Evolutionary conservation across 768 basidiomycete genomes (phyloP), one percentile per base, ranked within the genome.

Genomic region (Phanerochaete carnosa): DNA sequence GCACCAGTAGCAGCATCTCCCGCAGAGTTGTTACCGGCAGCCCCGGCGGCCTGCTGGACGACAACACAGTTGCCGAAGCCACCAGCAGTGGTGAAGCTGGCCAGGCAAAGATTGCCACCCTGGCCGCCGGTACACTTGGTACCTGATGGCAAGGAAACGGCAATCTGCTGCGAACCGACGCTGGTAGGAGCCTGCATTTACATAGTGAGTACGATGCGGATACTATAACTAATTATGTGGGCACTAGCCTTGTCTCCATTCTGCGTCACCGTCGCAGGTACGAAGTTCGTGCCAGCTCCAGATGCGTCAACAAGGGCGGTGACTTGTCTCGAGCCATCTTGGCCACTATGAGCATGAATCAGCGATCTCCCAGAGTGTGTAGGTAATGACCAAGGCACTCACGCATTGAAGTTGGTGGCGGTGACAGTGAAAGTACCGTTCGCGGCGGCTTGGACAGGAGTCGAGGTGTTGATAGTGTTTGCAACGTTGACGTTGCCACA

Each of bases 61-160:
- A 76, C 81, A 12, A 79, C 76, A 59, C 83, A 85, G 68, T 82
- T 84, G 56, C 83, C 83, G 68, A 83, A 84, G 29, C 80, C 79
- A 25, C 75, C 77, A 22, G 78, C 69, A 22, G 81, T 80, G 45
- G 70, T 76, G 65, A 85, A 80, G 29, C 80, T 77, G 72, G 77
- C 80, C 58, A 86, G 73, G 69, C 84, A 86, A 28, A 75, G 73
- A 68, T 82, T 74, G 1, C 73, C 70, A 5, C 70, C 59, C 0
- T 69, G 32, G 37, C 84, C 84, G 57, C 84, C 84, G 13, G 78
- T 74, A 69, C 84, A 86, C 56, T 69, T 77, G 3, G 79, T 82
- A 23, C 77, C 78, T 23, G 79, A 69, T 2, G 84, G 83, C 29
- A 86, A 73, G 57, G 74, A 62, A 47, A 78, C 82, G 0, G 70